These are phyloP conservation scores for Diospyros kaki DNA, from an alignment of 148 eudicot species.

Conservation along the genomic window DNA sequence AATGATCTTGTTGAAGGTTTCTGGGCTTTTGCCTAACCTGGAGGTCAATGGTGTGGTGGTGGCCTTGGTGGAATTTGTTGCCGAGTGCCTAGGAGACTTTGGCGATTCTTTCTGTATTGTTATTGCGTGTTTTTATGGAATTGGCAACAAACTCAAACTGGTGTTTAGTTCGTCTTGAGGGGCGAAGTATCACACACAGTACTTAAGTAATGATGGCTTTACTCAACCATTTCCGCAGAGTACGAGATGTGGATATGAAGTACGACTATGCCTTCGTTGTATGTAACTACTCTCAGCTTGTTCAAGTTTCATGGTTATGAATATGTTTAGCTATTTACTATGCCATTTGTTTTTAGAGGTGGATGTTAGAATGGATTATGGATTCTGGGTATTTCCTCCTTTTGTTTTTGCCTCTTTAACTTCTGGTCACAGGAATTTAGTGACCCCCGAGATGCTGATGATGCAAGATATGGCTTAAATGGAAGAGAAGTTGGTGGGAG, in stretches of 20 bases:
- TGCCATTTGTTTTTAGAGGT: background rate
- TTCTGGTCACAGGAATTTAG: conserved; percentile 65
- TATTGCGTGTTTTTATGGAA: conserved; percentile 91
- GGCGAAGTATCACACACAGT: conserved; percentile 75
- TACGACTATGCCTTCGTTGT: conserved; percentile 95
- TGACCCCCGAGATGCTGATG: conserved; percentile 95
- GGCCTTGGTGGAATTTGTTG: conserved; percentile 93
- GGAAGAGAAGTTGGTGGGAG: conserved; percentile 82
- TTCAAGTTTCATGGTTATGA: background rate
- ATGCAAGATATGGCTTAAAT: conserved; percentile 73
- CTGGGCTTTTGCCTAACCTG: conserved; percentile 96
- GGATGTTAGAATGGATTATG: background rate
- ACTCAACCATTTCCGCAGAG: conserved; percentile 99
- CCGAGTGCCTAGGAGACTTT: conserved; percentile 85
- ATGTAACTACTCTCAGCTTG: conserved; percentile 39
- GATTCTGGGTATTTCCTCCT: conserved; percentile 21
- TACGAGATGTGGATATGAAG: conserved; percentile 99
- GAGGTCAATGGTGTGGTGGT: conserved; percentile 96
- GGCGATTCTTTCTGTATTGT: conserved; percentile 92
- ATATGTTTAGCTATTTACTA: conserved; percentile 1
- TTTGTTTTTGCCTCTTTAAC: conserved; percentile 17
- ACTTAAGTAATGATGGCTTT: conserved; percentile 96
- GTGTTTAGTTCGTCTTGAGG: conserved; percentile 96
- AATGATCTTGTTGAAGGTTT: conserved; percentile 98
- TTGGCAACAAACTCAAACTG: conserved; percentile 93